Evolutionary conservation across 306 rosid species (phyloP), one percentile per base, ranked within the genome.

Genomic region (Pueraria montana): DNA sequence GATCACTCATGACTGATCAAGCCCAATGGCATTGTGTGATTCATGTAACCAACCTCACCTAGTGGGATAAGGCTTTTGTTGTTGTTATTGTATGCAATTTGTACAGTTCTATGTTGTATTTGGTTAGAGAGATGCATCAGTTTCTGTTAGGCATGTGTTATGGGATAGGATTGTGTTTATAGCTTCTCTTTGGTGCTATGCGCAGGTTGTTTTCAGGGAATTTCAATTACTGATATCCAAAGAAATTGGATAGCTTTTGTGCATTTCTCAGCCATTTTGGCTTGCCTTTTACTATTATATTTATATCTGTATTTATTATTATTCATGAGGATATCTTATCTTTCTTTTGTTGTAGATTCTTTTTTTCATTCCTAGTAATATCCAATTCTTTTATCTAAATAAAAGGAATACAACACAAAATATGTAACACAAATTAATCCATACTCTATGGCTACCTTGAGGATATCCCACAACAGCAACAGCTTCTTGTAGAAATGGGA

Each of bases 391-490:
- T 36, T 62, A 73, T 10, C 56, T 4, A 71, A 24, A 38, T 34
- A 23, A 23, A 21, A 64, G n/a, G 36, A 74, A 82, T 43, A 64
- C 34, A 69, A 65, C 40, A 74, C n/a, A n/a, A n/a, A n/a, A n/a
- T n/a, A n/a, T n/a, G n/a, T n/a, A n/a, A n/a, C n/a, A n/a, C 5
- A 79, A 59, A 79, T 13, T 66, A 52, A 32, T 52, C 59, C 24
- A 24, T 63, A 62, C 6, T 56, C 1, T 7, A 81, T 26, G 9
- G 42, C 45, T 87, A 93, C 98, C 97, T 86, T 94, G 97, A 83
- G 98, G 98, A 83, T 94, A 94, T 74, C 98, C 97, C 42, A 94
- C 98, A 78, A 92, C 97, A 69, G 97, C 90, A 84, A 94, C 97
- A 69, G 97, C 95, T 89, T 94, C 91, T 86, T 93, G 97, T 50